Evolutionary conservation across 1,139 yeast species (phyloP).

Genomic region (Magnusiomyces magnusii): DNA sequence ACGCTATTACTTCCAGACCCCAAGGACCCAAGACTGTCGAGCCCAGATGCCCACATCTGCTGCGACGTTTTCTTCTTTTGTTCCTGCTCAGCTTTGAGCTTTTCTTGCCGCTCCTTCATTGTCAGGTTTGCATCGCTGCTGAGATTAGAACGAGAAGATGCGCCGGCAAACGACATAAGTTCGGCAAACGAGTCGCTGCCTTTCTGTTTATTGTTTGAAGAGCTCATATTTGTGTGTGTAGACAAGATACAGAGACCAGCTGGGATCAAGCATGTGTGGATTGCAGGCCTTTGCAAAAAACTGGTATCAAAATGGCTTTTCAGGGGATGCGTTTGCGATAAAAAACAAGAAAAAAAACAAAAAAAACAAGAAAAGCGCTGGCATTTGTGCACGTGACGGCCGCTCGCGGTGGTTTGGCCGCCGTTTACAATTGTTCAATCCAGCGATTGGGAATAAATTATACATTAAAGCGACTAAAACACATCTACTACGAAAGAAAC

Average conservation of each 20-base stretch:
- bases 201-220: not conserved
- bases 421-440: not conserved
- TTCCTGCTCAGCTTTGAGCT: conserved; percentile 15
- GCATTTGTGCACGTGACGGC: not conserved
- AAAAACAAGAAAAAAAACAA: too few species aligned
- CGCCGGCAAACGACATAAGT: conserved; percentile 19
- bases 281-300: too few species aligned
- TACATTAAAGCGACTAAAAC: not conserved
- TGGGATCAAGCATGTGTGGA: not conserved
- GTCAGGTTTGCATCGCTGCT: conserved; percentile 21
- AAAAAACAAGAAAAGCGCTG: not conserved
- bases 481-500: not conserved
- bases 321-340: too few species aligned
- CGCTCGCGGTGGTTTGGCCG: not conserved
- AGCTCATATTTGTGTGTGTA: not conserved
- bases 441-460: not conserved
- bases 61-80: conserved; percentile 7
- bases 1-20: conserved; percentile 2
- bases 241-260: not conserved
- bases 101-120: conserved; percentile 24
- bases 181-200: conserved; percentile 23
- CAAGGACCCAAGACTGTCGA: conserved; percentile 16
- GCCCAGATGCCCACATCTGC: conserved; percentile 9
- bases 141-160: conserved; percentile 10
- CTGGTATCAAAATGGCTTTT: too few species aligned